A percentile compares a stretch with the other conserved stretches of the same genome.
Conservation (phyloP, 2,329 filamentous ascomycete species). For the Nakataea oryzae region DNA sequence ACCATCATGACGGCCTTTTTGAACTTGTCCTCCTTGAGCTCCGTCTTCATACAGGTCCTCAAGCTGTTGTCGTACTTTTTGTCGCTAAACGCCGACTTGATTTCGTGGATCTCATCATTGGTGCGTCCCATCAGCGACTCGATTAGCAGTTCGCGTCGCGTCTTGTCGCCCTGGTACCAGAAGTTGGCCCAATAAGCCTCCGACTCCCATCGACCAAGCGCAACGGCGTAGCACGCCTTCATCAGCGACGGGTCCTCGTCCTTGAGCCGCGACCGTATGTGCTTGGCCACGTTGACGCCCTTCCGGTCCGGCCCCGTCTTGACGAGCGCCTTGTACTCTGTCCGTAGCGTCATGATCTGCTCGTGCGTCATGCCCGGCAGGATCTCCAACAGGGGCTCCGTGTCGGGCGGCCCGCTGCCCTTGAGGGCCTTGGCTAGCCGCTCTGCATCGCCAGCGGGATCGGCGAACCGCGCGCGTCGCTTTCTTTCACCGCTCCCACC, state of each 20-base stretch:
- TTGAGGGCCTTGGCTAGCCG: constrained; percentile 67
- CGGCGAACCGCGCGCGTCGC: constrained; percentile 69
- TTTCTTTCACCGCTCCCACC: constrained; percentile 31
- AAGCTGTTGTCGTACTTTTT: constrained; percentile 83
- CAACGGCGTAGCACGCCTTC: constrained; percentile 84
- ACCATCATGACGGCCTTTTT: constrained; percentile 77
- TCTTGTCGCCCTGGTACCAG: constrained; percentile 86
- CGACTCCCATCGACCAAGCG: constrained; percentile 80
- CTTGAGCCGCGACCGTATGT: constrained; percentile 68
- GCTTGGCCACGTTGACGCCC: constrained; percentile 77
- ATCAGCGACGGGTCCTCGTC: constrained; percentile 67
- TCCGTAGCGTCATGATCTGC: constrained; percentile 76
- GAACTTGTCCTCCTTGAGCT: constrained; percentile 94
- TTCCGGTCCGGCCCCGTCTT: constrained; percentile 65
- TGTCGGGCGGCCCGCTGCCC: constrained; percentile 52
- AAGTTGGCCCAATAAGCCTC: constrained; percentile 98
- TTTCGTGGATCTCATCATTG: constrained; percentile 76
- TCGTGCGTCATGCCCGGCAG: constrained; percentile 77
- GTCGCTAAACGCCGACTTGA: constrained; percentile 83
- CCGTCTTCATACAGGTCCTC: constrained; percentile 76
- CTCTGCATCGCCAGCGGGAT: constrained; percentile 68
- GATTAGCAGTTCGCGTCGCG: constrained; percentile 79
- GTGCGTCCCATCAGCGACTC: constrained; percentile 84
- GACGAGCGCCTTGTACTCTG: constrained; percentile 82
- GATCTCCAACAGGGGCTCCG: constrained; percentile 67